Evolutionary conservation across 352 stramenopile genomes (phyloP), one percentile per base, ranked within the genome.

Genomic region (Phytophthora ohioensis): DNA sequence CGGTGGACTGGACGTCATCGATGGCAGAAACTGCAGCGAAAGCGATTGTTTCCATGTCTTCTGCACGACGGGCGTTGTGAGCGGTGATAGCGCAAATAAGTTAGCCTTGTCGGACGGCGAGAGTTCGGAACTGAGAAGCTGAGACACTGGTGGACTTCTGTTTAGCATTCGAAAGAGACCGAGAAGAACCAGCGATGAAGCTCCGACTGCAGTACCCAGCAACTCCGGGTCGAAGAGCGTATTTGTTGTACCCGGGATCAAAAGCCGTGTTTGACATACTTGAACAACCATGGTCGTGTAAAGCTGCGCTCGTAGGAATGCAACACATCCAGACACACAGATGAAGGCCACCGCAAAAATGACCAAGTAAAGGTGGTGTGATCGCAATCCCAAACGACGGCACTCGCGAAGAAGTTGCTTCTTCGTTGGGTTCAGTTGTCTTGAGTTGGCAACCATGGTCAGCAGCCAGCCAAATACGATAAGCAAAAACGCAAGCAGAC

Each of bases 271-370:
- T 69, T 93, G 85, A 34, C 85, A 95, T 2, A 80, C 74, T 53
- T 95, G 87, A 17, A 88, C 71, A 39, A 91, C 73, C 38, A 92
- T 64, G 0, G 82, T 87, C 10, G 85, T 85, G 71, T 91, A 93
- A 13, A 93, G 69, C 60, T 95, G 87, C 0, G 81, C 86, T 3
- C 87, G 84, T 4, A 93, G 59, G 52, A 93, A 93, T 11, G 84
- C 73, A 8, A 75, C 77, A 59, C 91, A 87, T 12, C 78, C 70
- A 15, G 74, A 80, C 3, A 79, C 68, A 58, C 78, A 80, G 27
- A 77, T 62, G 47, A 83, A 85, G 31, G 78, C 74, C 4, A 75
- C 34, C 4, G 69, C 49, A 54, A 85, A 71, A 46, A 85, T 66
- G 32, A 43, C 49, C 54, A 71, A 41, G 54, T 74, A 77, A 8